These are phyloP conservation scores for Pythium insidiosum DNA, from an alignment of 352 stramenopile species.

Conservation along the genomic window DNA sequence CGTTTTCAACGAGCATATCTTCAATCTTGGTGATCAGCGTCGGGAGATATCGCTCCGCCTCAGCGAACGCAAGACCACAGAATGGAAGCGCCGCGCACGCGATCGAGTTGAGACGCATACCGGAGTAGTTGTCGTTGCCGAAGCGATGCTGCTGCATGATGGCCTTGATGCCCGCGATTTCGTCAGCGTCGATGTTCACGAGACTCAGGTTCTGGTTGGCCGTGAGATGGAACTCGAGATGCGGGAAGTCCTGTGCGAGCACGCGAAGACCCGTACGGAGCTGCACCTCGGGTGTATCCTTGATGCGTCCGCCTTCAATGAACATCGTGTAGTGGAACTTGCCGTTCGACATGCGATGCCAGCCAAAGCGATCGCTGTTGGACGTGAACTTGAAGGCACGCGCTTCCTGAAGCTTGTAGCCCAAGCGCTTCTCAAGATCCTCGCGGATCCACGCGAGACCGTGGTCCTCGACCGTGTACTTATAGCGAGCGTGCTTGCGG, in stretches of 20 bases:
- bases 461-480: constrained; percentile 98
- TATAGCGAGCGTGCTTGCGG: constrained; percentile 95
- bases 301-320: constrained; percentile 88
- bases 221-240: constrained; percentile 91
- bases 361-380: constrained; percentile 72
- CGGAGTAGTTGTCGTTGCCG: constrained; percentile 76
- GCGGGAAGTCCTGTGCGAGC: constrained; percentile 88
- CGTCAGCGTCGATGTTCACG: constrained; percentile 85
- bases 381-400: constrained; percentile 56
- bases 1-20: constrained; percentile 83
- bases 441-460: constrained; percentile 91
- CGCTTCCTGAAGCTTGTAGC: constrained; percentile 89
- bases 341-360: constrained; percentile 61
- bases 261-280: constrained; percentile 88
- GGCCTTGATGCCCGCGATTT: constrained; percentile 88
- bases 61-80: constrained; percentile 95
- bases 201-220: constrained; percentile 96
- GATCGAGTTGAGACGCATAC: constrained; percentile 86
- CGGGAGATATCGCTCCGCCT: constrained; percentile 94
- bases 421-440: constrained; percentile 92
- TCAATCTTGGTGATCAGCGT: constrained; percentile 91
- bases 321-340: constrained; percentile 81
- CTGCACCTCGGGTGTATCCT: constrained; percentile 82
- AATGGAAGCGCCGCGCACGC: constrained; percentile 94
- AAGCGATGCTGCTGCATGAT: constrained; percentile 91